These are phyloP conservation scores for Hibiscus mutabilis DNA, from an alignment of 345 rosid genomes.

Conservation along the genomic window DNA sequence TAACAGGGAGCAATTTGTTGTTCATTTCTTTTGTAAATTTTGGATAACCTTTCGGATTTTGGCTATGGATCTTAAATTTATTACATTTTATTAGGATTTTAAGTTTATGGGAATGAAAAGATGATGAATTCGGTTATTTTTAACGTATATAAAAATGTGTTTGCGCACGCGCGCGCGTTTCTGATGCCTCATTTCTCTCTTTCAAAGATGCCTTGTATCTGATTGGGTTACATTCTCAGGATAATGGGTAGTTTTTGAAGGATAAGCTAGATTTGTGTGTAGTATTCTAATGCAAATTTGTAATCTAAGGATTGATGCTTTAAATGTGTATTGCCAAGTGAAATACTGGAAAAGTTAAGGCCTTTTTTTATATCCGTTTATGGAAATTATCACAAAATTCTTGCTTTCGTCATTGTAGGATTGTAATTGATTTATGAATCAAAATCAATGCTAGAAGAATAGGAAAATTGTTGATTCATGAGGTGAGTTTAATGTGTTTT, in stretches of 20 bases:
- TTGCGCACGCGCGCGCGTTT: background rate
- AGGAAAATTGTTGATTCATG: background rate
- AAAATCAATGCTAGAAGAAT: background rate
- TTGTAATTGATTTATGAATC: constrained; percentile 1
- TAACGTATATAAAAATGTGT: background rate
- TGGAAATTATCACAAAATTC: background rate
- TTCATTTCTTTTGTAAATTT: background rate
- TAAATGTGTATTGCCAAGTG: background rate
- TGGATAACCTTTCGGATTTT: background rate
- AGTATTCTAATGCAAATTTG: background rate
- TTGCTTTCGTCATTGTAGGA: background rate
- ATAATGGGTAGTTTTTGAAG: too few relatives aligned
- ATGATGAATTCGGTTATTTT: background rate
- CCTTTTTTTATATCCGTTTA: background rate
- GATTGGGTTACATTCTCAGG: background rate
- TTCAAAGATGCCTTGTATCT: background rate
- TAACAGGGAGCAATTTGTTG: background rate
- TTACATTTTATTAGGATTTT: background rate
- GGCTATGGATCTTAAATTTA: background rate
- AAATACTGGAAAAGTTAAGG: background rate
- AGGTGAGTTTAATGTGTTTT: too few relatives aligned
- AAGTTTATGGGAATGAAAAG: background rate
- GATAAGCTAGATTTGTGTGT: background rate
- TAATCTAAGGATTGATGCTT: background rate
- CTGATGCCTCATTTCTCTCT: background rate